Conservation (phyloP, 306 rosid genomes). For the Crotalaria pallida region DNA sequence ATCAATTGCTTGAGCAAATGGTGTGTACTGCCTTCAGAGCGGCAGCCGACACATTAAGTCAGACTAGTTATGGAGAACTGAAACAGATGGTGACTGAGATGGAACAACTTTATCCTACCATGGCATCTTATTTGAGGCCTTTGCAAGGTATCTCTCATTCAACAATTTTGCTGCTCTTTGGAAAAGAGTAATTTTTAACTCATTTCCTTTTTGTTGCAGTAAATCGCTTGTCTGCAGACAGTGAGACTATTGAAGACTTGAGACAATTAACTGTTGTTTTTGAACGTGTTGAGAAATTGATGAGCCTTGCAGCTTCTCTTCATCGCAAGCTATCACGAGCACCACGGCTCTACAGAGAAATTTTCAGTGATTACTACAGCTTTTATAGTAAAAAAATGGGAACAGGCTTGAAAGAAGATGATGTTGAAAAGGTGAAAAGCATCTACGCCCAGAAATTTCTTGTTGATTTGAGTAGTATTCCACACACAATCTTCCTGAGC, state of each 20-base stretch:
- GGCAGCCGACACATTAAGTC: constrained; percentile 64
- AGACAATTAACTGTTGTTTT: constrained; percentile 57
- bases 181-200: constrained; percentile 6
- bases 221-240: constrained; percentile 53
- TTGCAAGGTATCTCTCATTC: constrained; percentile 61
- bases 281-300: constrained; percentile 75
- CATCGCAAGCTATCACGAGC: constrained; percentile 72
- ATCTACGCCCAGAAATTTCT: not conserved
- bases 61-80: constrained; percentile 73
- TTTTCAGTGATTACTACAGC: constrained; percentile 61
- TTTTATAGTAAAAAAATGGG: constrained; percentile 66
- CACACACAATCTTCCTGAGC: not conserved
- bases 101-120: constrained; percentile 72
- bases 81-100: constrained; percentile 67
- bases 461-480: not conserved
- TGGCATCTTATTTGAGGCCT: constrained; percentile 63
- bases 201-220: constrained; percentile 45
- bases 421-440: constrained; percentile 46
- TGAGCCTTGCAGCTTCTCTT: constrained; percentile 79
- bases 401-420: constrained; percentile 37
- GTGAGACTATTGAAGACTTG: constrained; percentile 70
- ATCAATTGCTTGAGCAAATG: constrained; percentile 93
- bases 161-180: not conserved
- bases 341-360: constrained; percentile 71
- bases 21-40: constrained; percentile 84